phyloP scores from a whole-genome alignment of 2,329 filamentous ascomycete genomes.

The Aureobasidium mangrovei region DNA sequence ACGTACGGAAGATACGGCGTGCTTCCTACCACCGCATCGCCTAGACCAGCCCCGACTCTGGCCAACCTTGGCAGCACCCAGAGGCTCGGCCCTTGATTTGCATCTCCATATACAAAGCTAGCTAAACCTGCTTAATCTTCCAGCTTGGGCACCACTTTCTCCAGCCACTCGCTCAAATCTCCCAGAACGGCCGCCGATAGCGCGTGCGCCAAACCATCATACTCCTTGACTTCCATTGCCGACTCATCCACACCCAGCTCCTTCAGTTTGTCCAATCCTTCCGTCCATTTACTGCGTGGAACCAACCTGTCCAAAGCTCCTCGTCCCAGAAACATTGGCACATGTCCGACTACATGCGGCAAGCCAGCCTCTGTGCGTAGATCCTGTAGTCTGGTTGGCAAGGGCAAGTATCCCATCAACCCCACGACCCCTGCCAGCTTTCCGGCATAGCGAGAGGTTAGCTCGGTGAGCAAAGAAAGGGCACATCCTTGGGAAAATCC shows the following conservation, averaged over 20 bases:
- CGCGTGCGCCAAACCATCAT: constrained; percentile 41
- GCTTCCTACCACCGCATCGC: constrained; percentile 45
- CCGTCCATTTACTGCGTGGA: constrained; percentile 34
- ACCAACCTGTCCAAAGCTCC: constrained; percentile 41
- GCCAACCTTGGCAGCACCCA: constrained; percentile 50
- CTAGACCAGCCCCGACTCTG: constrained; percentile 19
- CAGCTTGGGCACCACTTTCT: constrained; percentile 32
- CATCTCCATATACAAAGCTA: neutral
- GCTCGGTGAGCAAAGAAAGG: constrained; percentile 35
- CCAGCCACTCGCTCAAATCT: constrained; percentile 37
- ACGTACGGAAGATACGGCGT: constrained; percentile 90
- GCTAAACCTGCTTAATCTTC: constrained; percentile 18
- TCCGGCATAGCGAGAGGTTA: constrained; percentile 33
- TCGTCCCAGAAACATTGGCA: constrained; percentile 39
- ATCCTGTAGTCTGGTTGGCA: constrained; percentile 31
- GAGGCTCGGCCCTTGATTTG: constrained; percentile 56
- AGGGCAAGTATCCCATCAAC: constrained; percentile 41
- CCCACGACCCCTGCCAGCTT: constrained; percentile 35
- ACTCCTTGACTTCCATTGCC: constrained; percentile 35
- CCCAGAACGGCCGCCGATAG: constrained; percentile 35
- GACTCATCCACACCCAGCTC: constrained; percentile 33
- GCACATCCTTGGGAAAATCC: constrained; percentile 43
- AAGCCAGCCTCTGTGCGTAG: constrained; percentile 32
- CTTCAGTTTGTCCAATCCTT: constrained; percentile 34
- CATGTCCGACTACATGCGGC: constrained; percentile 27